A percentile compares a stretch with the other conserved stretches of the same genome.
Evolutionary conservation across 2,329 filamentous ascomycete genomes (phyloP).

Genomic region (Diaporthe sp.): DNA sequence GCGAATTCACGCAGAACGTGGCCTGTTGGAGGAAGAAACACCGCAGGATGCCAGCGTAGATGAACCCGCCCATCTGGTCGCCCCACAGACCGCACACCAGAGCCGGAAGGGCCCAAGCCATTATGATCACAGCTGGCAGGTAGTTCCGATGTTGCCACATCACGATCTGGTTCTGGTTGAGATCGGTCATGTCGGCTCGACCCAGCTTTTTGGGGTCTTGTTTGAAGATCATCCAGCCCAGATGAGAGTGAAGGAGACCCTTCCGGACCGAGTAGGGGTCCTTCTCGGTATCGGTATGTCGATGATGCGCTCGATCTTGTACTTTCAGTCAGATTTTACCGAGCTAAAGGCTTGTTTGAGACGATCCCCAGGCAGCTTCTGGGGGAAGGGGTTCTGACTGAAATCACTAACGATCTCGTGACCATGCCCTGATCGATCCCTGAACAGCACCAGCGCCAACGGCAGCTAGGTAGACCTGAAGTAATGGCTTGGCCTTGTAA

Average conservation of each 20-base stretch:
- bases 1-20: slow-evolving; percentile 94
- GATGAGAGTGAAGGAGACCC: slow-evolving; percentile 85
- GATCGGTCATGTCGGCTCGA: slow-evolving; percentile 88
- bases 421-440: slow-evolving; percentile 91
- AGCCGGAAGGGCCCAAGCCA: slow-evolving; percentile 83
- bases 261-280: slow-evolving; percentile 93
- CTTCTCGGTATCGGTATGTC: slow-evolving; percentile 93
- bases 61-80: slow-evolving; percentile 85
- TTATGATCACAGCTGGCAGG: slow-evolving; percentile 82
- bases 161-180: slow-evolving; percentile 88
- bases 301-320: slow-evolving; percentile 86
- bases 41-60: slow-evolving; percentile 88
- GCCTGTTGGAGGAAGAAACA: slow-evolving; percentile 93
- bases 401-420: slow-evolving; percentile 66
- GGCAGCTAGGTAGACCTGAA: slow-evolving; percentile 86
- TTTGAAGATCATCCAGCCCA: slow-evolving; percentile 95
- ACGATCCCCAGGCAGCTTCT: background rate
- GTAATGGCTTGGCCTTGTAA: slow-evolving; percentile 81
- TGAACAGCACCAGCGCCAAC: slow-evolving; percentile 87
- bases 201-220: slow-evolving; percentile 92
- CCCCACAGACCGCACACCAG: slow-evolving; percentile 85
- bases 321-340: slow-evolving; percentile 38
- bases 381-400: too few relatives aligned
- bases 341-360: slow-evolving; percentile 49
- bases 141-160: slow-evolving; percentile 92